Evolutionary conservation across 805 yeast species (phyloP).

Genomic region (Suhomyces tanzawaensis): DNA sequence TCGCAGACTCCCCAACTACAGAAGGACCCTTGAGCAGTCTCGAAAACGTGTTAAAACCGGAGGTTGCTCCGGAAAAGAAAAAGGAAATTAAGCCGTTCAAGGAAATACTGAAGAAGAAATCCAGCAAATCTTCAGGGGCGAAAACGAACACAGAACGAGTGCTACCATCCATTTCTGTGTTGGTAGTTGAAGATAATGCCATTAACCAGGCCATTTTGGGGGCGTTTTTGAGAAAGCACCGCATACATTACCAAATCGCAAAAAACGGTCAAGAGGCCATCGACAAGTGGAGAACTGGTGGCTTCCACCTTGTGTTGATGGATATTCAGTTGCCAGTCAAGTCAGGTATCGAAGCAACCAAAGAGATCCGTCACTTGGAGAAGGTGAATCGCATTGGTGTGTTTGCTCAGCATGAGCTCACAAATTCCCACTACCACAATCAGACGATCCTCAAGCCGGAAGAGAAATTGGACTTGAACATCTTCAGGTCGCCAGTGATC

Average conservation of each 20-base stretch:
- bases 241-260: constrained; percentile 82
- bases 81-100: neutral
- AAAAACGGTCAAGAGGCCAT: constrained; percentile 94
- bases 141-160: constrained; percentile 56
- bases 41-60: too few relatives aligned
- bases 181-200: constrained; percentile 94
- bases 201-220: constrained; percentile 91
- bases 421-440: constrained; percentile 19
- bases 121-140: constrained; percentile 6
- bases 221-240: constrained; percentile 79
- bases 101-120: neutral
- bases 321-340: constrained; percentile 95
- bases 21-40: too few relatives aligned
- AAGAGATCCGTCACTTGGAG: constrained; percentile 84
- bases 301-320: constrained; percentile 92
- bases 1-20: neutral
- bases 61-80: neutral
- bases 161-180: constrained; percentile 82
- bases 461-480: constrained; percentile 56
- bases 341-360: constrained; percentile 94
- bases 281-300: constrained; percentile 92
- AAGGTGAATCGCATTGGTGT: constrained; percentile 75
- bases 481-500: constrained; percentile 92
- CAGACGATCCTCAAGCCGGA: constrained; percentile 32
- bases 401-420: constrained; percentile 44